These are phyloP conservation scores for Candida albicans DNA, from an alignment of 1,139 yeast genomes.

Conservation along the genomic window DNA sequence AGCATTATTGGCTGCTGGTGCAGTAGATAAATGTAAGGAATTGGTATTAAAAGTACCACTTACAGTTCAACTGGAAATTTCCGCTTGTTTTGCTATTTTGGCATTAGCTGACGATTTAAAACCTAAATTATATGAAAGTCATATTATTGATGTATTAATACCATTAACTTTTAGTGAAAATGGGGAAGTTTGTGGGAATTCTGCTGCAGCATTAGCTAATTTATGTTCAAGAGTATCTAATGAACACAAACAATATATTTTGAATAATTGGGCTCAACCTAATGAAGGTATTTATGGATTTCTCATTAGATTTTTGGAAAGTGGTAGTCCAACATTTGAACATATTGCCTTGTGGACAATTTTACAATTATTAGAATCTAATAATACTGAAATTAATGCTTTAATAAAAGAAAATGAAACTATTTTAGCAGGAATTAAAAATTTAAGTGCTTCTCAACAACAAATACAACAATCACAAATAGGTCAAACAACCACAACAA, in stretches of 20 bases:
- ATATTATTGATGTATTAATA: constrained; percentile 82
- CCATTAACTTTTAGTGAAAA: constrained; percentile 87
- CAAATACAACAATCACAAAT: constrained; percentile 30
- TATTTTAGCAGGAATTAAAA: constrained; percentile 58
- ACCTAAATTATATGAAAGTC: constrained; percentile 77
- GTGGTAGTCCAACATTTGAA: constrained; percentile 94
- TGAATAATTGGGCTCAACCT: constrained; percentile 78
- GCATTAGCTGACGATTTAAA: constrained; percentile 96
- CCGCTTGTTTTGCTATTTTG: constrained; percentile 95
- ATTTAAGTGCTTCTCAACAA: constrained; percentile 46
- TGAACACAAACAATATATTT: constrained; percentile 73
- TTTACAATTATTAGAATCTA: constrained; percentile 86
- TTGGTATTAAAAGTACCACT: constrained; percentile 82
- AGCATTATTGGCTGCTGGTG: constrained; percentile 92
- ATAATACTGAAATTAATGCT: constrained; percentile 66
- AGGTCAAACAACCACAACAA: constrained; percentile 13
- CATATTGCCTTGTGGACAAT: constrained; percentile 98
- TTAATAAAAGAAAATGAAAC: constrained; percentile 61
- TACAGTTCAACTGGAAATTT: constrained; percentile 90
- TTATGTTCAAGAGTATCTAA: constrained; percentile 81
- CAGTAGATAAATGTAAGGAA: constrained; percentile 90
- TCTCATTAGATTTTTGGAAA: constrained; percentile 72
- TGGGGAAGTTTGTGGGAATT: constrained; percentile 96
- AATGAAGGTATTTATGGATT: constrained; percentile 87
- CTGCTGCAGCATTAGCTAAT: constrained; percentile 97